Percentiles rank a stretch among this genome's conserved stretches.
phyloP scores from a whole-genome alignment of 2,329 filamentous ascomycete genomes.

The Sclerotiophoma versabilis region DNA sequence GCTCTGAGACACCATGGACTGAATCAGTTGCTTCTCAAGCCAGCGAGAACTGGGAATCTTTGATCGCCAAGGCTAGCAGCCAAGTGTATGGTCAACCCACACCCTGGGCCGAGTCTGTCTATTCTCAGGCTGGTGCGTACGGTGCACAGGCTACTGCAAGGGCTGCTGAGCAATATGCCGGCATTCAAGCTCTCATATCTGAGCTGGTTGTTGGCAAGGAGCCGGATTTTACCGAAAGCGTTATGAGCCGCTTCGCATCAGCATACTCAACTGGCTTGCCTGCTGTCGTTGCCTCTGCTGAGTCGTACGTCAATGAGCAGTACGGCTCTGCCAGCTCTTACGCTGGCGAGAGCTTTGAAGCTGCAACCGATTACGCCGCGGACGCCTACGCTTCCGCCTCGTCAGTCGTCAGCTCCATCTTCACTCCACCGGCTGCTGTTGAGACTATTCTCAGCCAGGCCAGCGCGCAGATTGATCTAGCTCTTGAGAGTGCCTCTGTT shows the following conservation, averaged over 20 bases:
- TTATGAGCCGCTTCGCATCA: slow-evolving; percentile 73
- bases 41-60: slow-evolving; percentile 68
- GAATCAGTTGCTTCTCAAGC: slow-evolving; percentile 64
- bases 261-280: slow-evolving; percentile 74
- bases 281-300: slow-evolving; percentile 61
- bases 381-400: slow-evolving; percentile 58
- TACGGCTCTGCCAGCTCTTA: slow-evolving; percentile 57
- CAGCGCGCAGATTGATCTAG: slow-evolving; percentile 63
- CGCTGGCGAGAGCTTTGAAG: slow-evolving; percentile 53
- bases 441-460: slow-evolving; percentile 66
- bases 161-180: slow-evolving; percentile 70
- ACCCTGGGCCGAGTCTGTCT: slow-evolving; percentile 55
- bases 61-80: slow-evolving; percentile 70
- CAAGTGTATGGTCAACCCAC: slow-evolving; percentile 74
- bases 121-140: slow-evolving; percentile 63
- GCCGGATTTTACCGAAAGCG: slow-evolving; percentile 80
- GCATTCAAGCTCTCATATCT: slow-evolving; percentile 74
- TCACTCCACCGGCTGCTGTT: slow-evolving; percentile 65
- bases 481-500: slow-evolving; percentile 65
- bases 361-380: slow-evolving; percentile 61
- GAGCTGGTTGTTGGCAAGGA: slow-evolving; percentile 81
- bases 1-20: slow-evolving; percentile 58
- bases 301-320: slow-evolving; percentile 59
- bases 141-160: slow-evolving; percentile 68
- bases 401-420: slow-evolving; percentile 57